Conservation (phyloP, 192 early-diverging fungal genomes). For the Entomortierella lignicola region DNA sequence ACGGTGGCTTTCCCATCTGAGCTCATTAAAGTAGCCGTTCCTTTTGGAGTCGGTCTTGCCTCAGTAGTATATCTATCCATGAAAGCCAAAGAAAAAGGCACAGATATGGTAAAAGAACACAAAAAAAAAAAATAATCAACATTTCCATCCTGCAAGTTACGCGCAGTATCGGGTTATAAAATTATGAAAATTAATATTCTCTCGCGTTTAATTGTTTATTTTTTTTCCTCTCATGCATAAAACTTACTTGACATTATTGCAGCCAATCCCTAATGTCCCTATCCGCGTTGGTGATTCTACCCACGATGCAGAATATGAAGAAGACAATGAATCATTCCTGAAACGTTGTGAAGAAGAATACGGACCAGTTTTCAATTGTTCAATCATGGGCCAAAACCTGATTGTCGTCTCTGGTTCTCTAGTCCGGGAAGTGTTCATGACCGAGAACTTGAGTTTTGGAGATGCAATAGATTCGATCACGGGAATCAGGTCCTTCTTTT, state of each 20-base stretch:
- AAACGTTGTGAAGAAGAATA: slow-evolving; percentile 8
- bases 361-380: slow-evolving; percentile 46
- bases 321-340: slow-evolving; percentile 18
- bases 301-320: slow-evolving; percentile 19
- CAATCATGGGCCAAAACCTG: slow-evolving; percentile 9
- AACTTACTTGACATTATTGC: no score
- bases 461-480: slow-evolving; percentile 27
- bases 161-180: not conserved
- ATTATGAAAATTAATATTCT: no score
- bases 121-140: not conserved
- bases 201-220: not conserved
- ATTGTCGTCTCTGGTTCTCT: slow-evolving; percentile 40
- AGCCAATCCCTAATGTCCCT: slow-evolving; percentile 27
- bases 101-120: not conserved
- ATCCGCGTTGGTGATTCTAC: slow-evolving; percentile 29
- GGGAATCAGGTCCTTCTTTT: slow-evolving; percentile 14
- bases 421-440: slow-evolving; percentile 53
- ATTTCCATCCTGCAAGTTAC: no score
- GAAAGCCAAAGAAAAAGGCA: not conserved
- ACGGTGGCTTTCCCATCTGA: slow-evolving; percentile 12
- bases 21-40: slow-evolving; percentile 19
- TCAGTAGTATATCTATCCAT: slow-evolving; percentile 31
- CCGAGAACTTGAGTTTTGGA: slow-evolving; percentile 29
- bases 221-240: not conserved
- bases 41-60: slow-evolving; percentile 40